Base-by-base conservation (phyloP, 2,329 filamentous ascomycete species). In the Aspergillus persii region DNA sequence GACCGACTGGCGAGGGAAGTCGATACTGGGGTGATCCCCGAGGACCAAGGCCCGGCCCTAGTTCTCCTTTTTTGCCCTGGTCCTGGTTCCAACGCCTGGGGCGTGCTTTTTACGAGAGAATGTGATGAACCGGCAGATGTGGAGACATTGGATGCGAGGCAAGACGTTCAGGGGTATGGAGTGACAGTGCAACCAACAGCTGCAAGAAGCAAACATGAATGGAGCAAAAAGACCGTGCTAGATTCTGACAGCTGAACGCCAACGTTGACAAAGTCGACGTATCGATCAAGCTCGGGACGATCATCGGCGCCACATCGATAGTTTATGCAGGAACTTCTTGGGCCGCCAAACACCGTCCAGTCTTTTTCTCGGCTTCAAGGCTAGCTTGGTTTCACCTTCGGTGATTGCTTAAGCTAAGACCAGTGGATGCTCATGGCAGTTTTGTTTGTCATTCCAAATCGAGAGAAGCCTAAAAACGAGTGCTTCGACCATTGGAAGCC, bases 11-110 rank as follows among this genome's bases (percentile, higher is more conserved):
- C 3, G 53, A 63, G 4, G 71, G 69, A 3, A 62, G 67, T 31
- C 63, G 61, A 18, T 74, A 74, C 49, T 74, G 70, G 72, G 68
- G 69, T 27, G 60, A 44, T 3, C 46, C 33, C 46, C 12, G 36
- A n/a, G 36, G 36, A 7, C 36, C 15, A 41, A 41, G n/a, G 5
- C 12, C 36, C n/a, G 36, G 36, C 12, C 36, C 36, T 11, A 11
- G n/a, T 7, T 15, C 36, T 41, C 15, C 36, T 41, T n/a, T n/a
- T 11, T 41, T n/a, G 11, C n/a, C 36, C 6, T n/a, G 12, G 2
- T 41, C 36, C 36, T 41, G 36, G 36, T 5, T 15, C 36, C 12
- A 41, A 12, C 36, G 12, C 12, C 36, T 41, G 36, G n/a, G n/a
- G 36, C 36, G 12, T 15, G 12, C 36, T 7, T 41, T 41, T 15